phyloP scores from a whole-genome alignment of 768 basidiomycete species.

The Sutorius australiensis region DNA sequence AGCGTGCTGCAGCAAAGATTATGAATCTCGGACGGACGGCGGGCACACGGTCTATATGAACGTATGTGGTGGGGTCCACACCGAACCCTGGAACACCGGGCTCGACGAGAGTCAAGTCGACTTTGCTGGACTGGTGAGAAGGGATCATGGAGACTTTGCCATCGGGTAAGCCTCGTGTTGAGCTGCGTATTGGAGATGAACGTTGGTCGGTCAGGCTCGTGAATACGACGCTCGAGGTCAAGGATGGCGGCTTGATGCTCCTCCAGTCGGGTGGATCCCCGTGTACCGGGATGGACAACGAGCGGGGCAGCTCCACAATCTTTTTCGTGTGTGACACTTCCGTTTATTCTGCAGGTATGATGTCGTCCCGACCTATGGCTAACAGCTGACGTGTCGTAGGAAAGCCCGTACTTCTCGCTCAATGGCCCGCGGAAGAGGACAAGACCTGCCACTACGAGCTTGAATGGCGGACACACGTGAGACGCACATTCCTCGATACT shows the following conservation, averaged over 20 bases:
- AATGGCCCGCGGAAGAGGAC: constrained; percentile 60
- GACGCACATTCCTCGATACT: constrained; percentile 13
- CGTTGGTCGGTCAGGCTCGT: constrained; percentile 19
- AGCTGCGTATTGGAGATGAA: neutral
- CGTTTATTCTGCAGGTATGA: constrained; percentile 49
- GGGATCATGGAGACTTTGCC: constrained; percentile 63
- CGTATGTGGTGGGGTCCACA: constrained; percentile 54
- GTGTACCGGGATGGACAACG: constrained; percentile 44
- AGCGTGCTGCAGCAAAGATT: constrained; percentile 53
- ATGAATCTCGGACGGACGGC: constrained; percentile 46
- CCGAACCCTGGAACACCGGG: constrained; percentile 57
- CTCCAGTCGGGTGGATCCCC: constrained; percentile 59
- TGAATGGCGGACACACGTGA: constrained; percentile 81
- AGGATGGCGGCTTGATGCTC: constrained; percentile 52
- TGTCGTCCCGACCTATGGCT: neutral
- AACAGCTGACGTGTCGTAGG: constrained; percentile 28
- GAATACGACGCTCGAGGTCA: constrained; percentile 61
- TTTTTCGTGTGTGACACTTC: constrained; percentile 75
- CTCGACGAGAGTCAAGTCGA: constrained; percentile 45
- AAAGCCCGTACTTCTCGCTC: constrained; percentile 54
- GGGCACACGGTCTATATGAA: constrained; percentile 55
- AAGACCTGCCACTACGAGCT: constrained; percentile 73
- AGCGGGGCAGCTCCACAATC: constrained; percentile 61
- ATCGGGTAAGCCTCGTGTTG: constrained; percentile 50
- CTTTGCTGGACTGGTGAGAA: constrained; percentile 60